phyloP scores from a whole-genome alignment of 768 basidiomycete genomes.

The Leccinum subgranulosum region DNA sequence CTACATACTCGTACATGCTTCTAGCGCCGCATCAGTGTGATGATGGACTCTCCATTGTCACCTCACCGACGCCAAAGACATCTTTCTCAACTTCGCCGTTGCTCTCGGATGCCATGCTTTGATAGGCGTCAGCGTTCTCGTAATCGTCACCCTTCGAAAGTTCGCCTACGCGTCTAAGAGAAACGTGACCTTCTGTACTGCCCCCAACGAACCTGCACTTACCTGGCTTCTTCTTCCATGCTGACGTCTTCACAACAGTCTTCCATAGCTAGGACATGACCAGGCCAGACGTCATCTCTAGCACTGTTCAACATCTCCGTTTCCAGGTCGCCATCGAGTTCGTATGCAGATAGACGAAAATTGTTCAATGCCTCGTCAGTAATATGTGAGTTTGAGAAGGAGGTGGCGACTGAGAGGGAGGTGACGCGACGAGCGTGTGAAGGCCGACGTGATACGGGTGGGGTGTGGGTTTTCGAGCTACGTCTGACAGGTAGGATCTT shows the following conservation, averaged over 20 bases:
- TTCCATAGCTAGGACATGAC: slow-evolving; percentile 13
- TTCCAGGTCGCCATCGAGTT: slow-evolving; percentile 26
- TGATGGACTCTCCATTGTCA: not conserved
- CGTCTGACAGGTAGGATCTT: not conserved
- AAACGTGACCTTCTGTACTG: slow-evolving; percentile 8
- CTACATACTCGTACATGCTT: not conserved
- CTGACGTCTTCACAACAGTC: not conserved
- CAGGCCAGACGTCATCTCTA: slow-evolving; percentile 17
- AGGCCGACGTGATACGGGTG: slow-evolving; percentile 4
- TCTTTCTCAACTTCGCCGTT: not conserved
- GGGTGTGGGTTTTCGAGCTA: not conserved
- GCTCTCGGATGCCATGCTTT: not conserved
- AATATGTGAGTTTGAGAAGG: slow-evolving; percentile 22
- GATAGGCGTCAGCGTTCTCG: slow-evolving; percentile 8
- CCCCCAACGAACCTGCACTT: slow-evolving; percentile 4
- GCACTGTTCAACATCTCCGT: slow-evolving; percentile 24
- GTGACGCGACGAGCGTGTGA: slow-evolving; percentile 17
- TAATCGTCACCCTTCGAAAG: slow-evolving; percentile 8
- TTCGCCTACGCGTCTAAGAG: not conserved
- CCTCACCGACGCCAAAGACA: not conserved
- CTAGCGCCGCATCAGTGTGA: not conserved
- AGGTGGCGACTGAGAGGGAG: slow-evolving; percentile 19
- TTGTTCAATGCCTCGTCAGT: slow-evolving; percentile 23
- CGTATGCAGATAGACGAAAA: slow-evolving; percentile 22
- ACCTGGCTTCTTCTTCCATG: not conserved